Base-by-base conservation (phyloP, 23 red algal species). In the Gracilariopsis chorda region DNA sequence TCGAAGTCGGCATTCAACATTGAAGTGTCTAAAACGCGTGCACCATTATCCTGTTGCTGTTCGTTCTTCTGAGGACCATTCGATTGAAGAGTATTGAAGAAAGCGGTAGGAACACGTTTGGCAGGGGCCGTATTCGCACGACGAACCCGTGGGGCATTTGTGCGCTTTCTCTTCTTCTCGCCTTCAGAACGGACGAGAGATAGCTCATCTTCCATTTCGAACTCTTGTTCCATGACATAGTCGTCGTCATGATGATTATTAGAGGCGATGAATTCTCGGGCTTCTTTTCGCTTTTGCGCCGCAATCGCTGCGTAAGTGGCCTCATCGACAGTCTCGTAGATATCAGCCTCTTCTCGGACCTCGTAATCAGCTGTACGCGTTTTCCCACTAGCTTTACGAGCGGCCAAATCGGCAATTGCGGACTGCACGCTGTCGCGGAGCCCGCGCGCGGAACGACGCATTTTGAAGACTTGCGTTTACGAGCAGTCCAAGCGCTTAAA, bases 291-390 rank as follows among this genome's bases (percentile, higher is more conserved):
- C 67, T 77, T 76, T n/a, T 77, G 70, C 32, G 91, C 91, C 12
- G 68, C 32, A 44, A 79, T 82, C 10, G 78, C 67, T 0, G 64
- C 80, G 48, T 98, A 98, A 0, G 84, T 90, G 39, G 41, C 83
- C 17, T 98, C 95, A 65, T 98, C 95, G 19, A 98, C 95, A 21
- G 47, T 82, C 41, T 94, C 95, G 59, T 92, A 98, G n/a, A 98
- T 63, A 46, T 59, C 72, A 14, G 78, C 90, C 69, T 81, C 90
- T 51, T 98, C 91, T 12, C 59, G 53, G 34, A 98, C 17, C n/a
- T 90, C 30, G 51, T 98, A 98, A 23, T 80, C 90, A 6, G 84
- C 95, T 21, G 67, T 52, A 21, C 90, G 84, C 5, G 62, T 37
- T 48, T 55, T 69, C 19, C 95, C 95, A 28, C 57, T 63, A 10